A percentile compares a stretch with the other conserved stretches of the same genome.
Evolutionary conservation across 2,329 filamentous ascomycete species (phyloP).

Genomic region (Xylogone sp.): DNA sequence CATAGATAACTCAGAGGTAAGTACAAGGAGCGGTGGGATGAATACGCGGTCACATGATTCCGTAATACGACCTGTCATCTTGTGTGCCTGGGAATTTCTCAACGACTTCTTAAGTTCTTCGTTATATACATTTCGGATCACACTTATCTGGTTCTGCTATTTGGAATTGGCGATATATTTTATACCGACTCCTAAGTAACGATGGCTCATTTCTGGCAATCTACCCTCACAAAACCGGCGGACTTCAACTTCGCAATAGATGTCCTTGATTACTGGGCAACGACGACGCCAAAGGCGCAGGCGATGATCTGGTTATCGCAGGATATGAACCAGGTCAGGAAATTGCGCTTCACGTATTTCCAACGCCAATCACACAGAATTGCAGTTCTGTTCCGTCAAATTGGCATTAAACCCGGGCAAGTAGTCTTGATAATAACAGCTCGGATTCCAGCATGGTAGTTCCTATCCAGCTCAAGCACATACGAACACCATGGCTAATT

Average conservation of each 20-base stretch:
- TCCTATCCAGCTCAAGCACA: background rate
- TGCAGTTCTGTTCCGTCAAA: slow-evolving; percentile 27
- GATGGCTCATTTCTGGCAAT: background rate
- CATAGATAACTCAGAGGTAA: no score
- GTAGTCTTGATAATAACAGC: slow-evolving; percentile 33
- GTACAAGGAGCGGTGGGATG: no score
- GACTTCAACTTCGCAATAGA: slow-evolving; percentile 37
- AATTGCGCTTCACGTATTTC: slow-evolving; percentile 33
- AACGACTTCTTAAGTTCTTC: no score
- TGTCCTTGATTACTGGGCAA: slow-evolving; percentile 36
- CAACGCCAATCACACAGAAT: slow-evolving; percentile 31
- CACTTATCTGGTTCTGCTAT: no score
- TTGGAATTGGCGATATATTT: no score
- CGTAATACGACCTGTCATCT: no score
- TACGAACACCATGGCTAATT: background rate
- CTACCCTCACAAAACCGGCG: background rate
- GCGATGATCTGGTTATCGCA: slow-evolving; percentile 36
- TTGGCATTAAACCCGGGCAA: slow-evolving; percentile 30
- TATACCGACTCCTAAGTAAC: no score
- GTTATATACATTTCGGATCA: no score
- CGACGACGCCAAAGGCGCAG: slow-evolving; percentile 19
- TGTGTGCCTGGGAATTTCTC: no score
- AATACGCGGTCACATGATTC: no score
- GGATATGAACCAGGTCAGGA: slow-evolving; percentile 22
- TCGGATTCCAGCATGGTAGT: slow-evolving; percentile 29